Conservation (phyloP, 1,139 yeast genomes). For the Torulaspora globosa region DNA sequence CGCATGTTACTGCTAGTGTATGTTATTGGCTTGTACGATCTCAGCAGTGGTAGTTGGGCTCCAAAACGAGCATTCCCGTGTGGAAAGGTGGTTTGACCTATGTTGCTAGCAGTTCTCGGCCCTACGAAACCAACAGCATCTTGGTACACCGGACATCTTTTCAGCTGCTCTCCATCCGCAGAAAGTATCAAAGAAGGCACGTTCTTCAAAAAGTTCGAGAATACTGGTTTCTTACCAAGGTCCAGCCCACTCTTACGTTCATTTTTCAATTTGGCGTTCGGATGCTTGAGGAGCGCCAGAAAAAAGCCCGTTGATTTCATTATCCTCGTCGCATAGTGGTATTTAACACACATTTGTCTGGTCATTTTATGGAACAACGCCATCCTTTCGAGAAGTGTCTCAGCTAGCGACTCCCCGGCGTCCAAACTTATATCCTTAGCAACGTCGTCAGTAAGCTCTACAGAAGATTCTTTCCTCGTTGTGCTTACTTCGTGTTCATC, state of each 20-base stretch:
- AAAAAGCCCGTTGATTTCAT: conserved; percentile 47
- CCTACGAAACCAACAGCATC: conserved; percentile 36
- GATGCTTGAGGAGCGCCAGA: conserved; percentile 40
- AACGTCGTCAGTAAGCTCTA: conserved; percentile 17
- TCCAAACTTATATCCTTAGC: conserved; percentile 29
- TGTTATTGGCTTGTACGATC: conserved; percentile 36
- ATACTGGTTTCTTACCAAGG: conserved; percentile 28
- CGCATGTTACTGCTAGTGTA: conserved; percentile 33
- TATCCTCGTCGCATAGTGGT: conserved; percentile 55
- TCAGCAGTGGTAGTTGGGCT: conserved; percentile 32
- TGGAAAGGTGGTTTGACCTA: conserved; percentile 8
- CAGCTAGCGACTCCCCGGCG: conserved; percentile 39
- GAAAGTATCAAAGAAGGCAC: conserved; percentile 32
- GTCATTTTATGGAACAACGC: conserved; percentile 38
- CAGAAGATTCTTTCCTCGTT: conserved; percentile 15
- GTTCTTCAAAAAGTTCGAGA: conserved; percentile 28
- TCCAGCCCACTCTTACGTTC: conserved; percentile 13
- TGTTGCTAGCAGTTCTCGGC: conserved; percentile 17
- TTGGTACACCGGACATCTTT: conserved; percentile 37
- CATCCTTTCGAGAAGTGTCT: conserved; percentile 39
- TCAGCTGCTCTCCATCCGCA: conserved; percentile 34
- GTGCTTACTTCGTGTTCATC: conserved; percentile 22
- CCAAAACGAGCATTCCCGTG: conserved; percentile 10
- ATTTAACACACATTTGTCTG: conserved; percentile 40
- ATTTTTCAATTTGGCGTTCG: conserved; percentile 28